Evolutionary conservation across 2,329 filamentous ascomycete species (phyloP), one percentile per base, ranked within the genome.

Genomic region (Stachybotrys elegans): DNA sequence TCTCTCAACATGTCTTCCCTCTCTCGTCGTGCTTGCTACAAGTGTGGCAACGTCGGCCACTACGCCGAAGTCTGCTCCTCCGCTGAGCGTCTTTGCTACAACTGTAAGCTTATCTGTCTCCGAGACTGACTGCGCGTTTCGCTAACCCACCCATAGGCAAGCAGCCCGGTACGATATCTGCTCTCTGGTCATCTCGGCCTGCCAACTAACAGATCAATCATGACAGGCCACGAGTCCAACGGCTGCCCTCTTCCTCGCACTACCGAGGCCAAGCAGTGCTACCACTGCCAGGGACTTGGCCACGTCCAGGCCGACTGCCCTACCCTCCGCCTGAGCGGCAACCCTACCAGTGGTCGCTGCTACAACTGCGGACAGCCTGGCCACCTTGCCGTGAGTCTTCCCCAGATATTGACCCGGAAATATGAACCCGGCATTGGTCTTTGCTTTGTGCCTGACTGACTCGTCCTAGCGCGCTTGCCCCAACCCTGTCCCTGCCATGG

Each of bases 251-350:
- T 92, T 63, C 93, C 93, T 61, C 86, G 93, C 69, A 96, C 92
- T 49, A 96, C 93, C 53, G 93, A 98, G 74, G 90, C 90, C 43
- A 98, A 98, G 83, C 93, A 98, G 78, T 98, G 93, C 82, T 98
- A 98, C 70, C 93, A 97, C 75, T 98, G 93, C 79, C 93, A 97
- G 76, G 93, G 93, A 47, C 81, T 97, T 50, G 93, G 93, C 55
- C 93, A 98, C 67, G 93, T 98, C 60, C 93, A 98, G 76, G 93
- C 93, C 57, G 93, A 98, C 70, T 98, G 93, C 80, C 93, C 93
- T 60, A 97, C 93, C 50, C 81, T 98, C 53, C 89, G 93, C 57
- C 71, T 98, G 67, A 95, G 83, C 68, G 91, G 86, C 54, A 86
- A 84, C 57, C 81, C 84, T 51, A 84, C 84, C 48, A 84, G 86